phyloP scores from a whole-genome alignment of 768 basidiomycete genomes.

The Cystobasidium ongulense region DNA sequence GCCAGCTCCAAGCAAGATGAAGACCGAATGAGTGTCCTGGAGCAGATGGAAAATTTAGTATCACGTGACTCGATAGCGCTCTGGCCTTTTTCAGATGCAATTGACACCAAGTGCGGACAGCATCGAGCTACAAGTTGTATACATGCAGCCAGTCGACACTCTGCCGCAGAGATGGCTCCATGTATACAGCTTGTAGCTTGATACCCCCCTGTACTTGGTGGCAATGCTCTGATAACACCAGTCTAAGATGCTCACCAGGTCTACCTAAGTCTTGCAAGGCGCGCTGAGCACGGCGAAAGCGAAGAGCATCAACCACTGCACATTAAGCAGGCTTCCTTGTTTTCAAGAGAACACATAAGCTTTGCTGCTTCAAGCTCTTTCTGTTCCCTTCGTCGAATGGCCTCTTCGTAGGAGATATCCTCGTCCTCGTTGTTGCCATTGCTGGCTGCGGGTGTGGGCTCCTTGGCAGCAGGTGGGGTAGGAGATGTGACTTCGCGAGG shows the following conservation, averaged over 20 bases:
- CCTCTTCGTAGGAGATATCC: slow-evolving; percentile 55
- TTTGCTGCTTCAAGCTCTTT: slow-evolving; percentile 73
- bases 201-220: too few relatives aligned
- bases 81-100: too few relatives aligned
- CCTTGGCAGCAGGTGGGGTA: slow-evolving; percentile 50
- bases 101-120: background rate
- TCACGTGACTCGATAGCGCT: background rate
- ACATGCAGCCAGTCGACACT: background rate
- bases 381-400: slow-evolving; percentile 60
- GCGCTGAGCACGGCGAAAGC: too few relatives aligned
- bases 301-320: background rate
- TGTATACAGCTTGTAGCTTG: too few relatives aligned
- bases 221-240: too few relatives aligned
- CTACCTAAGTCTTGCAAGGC: background rate
- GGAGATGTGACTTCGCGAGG: slow-evolving; percentile 2
- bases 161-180: background rate
- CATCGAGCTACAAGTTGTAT: background rate
- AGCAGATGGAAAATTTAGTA: background rate
- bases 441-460: background rate
- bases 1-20: too few relatives aligned
- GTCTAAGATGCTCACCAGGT: background rate
- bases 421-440: slow-evolving; percentile 39
- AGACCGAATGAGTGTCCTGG: too few relatives aligned
- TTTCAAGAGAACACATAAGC: slow-evolving; percentile 75
- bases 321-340: slow-evolving; percentile 57